Conservation (phyloP, 768 basidiomycete genomes). For the Dictyophora rubrovolvata region DNA sequence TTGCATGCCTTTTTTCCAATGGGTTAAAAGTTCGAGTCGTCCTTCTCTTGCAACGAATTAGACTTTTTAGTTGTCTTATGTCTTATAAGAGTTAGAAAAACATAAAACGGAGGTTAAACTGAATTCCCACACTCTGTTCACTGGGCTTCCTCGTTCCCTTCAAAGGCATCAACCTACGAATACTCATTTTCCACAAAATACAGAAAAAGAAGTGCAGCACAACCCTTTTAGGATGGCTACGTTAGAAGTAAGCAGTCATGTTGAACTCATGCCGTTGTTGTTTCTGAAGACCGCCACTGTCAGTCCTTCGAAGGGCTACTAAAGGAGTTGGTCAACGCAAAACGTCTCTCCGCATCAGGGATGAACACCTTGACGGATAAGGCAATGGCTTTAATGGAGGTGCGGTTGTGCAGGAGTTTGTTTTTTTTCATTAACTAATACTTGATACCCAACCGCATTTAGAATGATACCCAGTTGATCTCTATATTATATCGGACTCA, state of each 20-base stretch:
- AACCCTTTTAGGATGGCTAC: background rate
- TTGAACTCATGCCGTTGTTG: background rate
- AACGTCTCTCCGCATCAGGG: conserved; percentile 80
- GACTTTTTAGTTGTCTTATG: too few relatives aligned
- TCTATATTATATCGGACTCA: conserved; percentile 85
- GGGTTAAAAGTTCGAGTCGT: too few relatives aligned
- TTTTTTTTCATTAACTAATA: background rate
- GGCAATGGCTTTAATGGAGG: conserved; percentile 69
- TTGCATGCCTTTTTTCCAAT: too few relatives aligned
- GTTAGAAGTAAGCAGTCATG: background rate
- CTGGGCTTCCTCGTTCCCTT: background rate
- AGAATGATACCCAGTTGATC: conserved; percentile 84
- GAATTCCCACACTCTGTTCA: background rate
- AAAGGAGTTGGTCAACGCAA: conserved; percentile 73
- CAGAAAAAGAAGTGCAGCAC: too few relatives aligned
- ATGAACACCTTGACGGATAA: conserved; percentile 69
- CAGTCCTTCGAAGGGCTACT: conserved; percentile 76
- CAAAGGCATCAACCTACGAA: background rate
- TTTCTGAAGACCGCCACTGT: background rate
- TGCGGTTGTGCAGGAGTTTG: conserved; percentile 26
- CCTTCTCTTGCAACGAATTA: too few relatives aligned
- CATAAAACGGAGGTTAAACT: background rate
- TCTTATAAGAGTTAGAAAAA: background rate
- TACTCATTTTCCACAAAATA: too few relatives aligned
- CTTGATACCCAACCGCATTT: background rate